Evolutionary conservation across 2,329 filamentous ascomycete species (phyloP).

Genomic region (Neonectria punicea): DNA sequence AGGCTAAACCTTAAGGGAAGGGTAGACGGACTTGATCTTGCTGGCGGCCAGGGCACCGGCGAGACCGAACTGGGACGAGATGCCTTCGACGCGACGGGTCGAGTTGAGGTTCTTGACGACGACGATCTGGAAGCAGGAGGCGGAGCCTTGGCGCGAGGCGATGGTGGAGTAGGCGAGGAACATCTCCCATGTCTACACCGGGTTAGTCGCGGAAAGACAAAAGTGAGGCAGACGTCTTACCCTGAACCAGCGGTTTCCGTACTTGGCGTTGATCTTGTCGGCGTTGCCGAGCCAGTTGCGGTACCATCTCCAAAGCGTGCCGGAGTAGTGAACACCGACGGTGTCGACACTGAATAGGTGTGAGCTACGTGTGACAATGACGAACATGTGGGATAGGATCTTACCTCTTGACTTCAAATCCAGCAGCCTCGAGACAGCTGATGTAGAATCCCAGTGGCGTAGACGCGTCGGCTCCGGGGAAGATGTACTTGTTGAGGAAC

Average conservation of each 20-base stretch:
- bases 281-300: constrained; percentile 94
- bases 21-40: constrained; percentile 38
- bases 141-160: constrained; percentile 82
- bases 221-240: constrained; percentile 59
- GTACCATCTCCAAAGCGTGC: constrained; percentile 96
- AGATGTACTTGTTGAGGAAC: constrained; percentile 99
- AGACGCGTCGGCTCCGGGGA: constrained; percentile 93
- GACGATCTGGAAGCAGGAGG: constrained; percentile 88
- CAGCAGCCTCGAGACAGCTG: constrained; percentile 76
- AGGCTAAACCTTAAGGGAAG: constrained; percentile 6
- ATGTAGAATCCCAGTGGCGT: constrained; percentile 88
- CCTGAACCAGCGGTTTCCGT: constrained; percentile 90
- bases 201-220: constrained; percentile 29
- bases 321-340: constrained; percentile 92
- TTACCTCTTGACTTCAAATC: constrained; percentile 76
- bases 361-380: not conserved
- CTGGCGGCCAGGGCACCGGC: constrained; percentile 64
- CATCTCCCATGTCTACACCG: constrained; percentile 85
- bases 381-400: not conserved
- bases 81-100: constrained; percentile 82
- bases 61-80: constrained; percentile 75
- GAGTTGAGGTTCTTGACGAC: constrained; percentile 92
- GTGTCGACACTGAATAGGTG: constrained; percentile 72
- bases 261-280: constrained; percentile 91
- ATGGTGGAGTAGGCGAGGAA: constrained; percentile 91